Conservation (phyloP, 2,329 filamentous ascomycete species). For the Claviceps lovelessii region DNA sequence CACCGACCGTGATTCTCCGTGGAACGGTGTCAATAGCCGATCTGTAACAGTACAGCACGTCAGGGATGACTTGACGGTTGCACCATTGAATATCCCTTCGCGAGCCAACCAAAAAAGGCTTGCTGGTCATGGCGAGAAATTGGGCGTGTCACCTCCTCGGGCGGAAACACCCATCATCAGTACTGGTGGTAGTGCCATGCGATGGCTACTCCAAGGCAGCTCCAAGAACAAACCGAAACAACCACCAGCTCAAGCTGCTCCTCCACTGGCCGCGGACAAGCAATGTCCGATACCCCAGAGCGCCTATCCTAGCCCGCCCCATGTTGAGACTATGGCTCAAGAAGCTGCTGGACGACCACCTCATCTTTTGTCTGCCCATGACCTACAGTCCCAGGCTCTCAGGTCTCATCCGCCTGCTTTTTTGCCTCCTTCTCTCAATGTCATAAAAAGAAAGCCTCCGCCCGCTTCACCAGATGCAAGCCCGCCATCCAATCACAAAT, state of each 20-base stretch:
- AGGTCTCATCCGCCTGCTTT: constrained; percentile 10
- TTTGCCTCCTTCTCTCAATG: constrained; percentile 18
- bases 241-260: background rate
- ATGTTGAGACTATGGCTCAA: constrained; percentile 13
- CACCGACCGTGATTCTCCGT: constrained; percentile 39
- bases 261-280: background rate
- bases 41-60: constrained; percentile 49
- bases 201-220: constrained; percentile 16
- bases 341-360: constrained; percentile 6
- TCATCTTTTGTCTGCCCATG: background rate
- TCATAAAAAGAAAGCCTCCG: constrained; percentile 33
- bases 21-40: constrained; percentile 61
- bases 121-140: constrained; percentile 9
- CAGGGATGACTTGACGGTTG: constrained; percentile 41
- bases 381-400: constrained; percentile 6
- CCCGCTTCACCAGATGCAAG: constrained; percentile 12
- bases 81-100: constrained; percentile 41
- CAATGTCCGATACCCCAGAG: constrained; percentile 8
- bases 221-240: constrained; percentile 3
- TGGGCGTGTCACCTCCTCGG: constrained; percentile 9
- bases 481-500: constrained; percentile 1
- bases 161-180: constrained; percentile 20
- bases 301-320: constrained; percentile 21
- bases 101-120: constrained; percentile 33
- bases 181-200: constrained; percentile 17